Evolutionary conservation across 306 rosid genomes (phyloP), one percentile per base, ranked within the genome.

Genomic region (Mimosa bimucronata): DNA sequence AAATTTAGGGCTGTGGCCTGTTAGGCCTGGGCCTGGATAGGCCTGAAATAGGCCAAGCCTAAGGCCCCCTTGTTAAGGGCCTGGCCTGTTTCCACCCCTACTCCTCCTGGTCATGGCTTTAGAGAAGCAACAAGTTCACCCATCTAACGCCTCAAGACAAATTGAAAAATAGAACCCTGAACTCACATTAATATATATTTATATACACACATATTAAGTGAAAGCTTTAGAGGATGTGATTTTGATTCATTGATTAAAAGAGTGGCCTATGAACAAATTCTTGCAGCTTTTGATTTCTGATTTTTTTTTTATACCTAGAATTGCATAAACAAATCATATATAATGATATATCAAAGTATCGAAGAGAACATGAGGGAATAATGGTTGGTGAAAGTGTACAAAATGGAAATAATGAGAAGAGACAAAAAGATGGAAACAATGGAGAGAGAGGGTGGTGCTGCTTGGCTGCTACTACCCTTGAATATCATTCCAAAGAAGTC

Each of bases 401-500:
- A 81, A 80, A 83, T 76, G 62, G 79, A 88, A 89, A 89, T 80
- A 80, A 89, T 85, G 64, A 81, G 12, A 78, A 91, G 69, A 23
- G 91, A 88, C 83, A 89, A 88, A 71, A 89, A 67, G 34, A 86
- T 65, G 38, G 90, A 37, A 76, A 80, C 69, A 73, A 82, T 26
- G 64, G 88, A 71, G 29, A 82, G 77, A 14, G 80, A 62, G 30
- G 80, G 67, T 74, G 90, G 84, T 15, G 93, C 68, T 66, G 89
- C 86, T 46, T 82, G 82, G 81, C 88, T 86, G 82, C 82, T 81
- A 21, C 84, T 79, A 45, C 87, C 88, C 52, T 85, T 88, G 66
- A 96, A 91, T 80, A 93, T 89, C 97, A 93, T 91, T 53, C 97
- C 97, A 23, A 93, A 93, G 80, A 80, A 89, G 88, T 90, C 94